Evolutionary conservation across 805 yeast genomes (phyloP), one percentile per base, ranked within the genome.

Genomic region (Saturnispora saitoi): DNA sequence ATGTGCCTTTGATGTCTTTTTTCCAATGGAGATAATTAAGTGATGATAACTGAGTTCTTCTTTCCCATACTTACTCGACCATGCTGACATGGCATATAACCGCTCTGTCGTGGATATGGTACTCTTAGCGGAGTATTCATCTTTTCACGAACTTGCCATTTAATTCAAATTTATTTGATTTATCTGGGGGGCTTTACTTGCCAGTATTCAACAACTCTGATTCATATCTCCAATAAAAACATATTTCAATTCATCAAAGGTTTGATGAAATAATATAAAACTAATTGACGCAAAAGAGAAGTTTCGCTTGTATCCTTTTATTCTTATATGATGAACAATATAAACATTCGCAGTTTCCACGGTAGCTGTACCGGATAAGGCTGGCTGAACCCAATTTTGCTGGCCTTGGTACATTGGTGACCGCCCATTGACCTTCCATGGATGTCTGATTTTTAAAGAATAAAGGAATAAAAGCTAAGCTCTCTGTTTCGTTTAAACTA

Each of bases 311-410:
- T 12, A 6, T 14, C 4, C 37, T 32, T 11, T 10, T 28, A 19
- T 36, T 61, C 60, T 60, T 49, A 79, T 62, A 72, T 83, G 93
- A 84, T 83, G 90, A 83, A 79, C 69, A 72, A 68, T 81, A 82
- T 73, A 72, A 69, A 82, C 93, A 83, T 83, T 84, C 93, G 91
- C 93, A 84, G 93, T 84, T 83, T 84, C 90, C 91, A 78, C 93
- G 93, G 90, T 83, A 84, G 86, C 69, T 79, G 74, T 79, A 81
- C 89, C 76, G 70, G 70, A 70, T 69, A 60, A 60, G 62, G 59
- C 49, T 30, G 51, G 58, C 59, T 63, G 88, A 83, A 82, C 90
- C 90, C 85, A 83, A 58, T 53, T 53, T 47, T 58, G 58, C 54
- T 42, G 50, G 36, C 74, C 81, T 75, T 77, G 68, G 83, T 79